Percentiles rank a stretch among this genome's conserved stretches.
Conservation (phyloP, 2,329 filamentous ascomycete genomes). For the Fusarium annulatum region DNA sequence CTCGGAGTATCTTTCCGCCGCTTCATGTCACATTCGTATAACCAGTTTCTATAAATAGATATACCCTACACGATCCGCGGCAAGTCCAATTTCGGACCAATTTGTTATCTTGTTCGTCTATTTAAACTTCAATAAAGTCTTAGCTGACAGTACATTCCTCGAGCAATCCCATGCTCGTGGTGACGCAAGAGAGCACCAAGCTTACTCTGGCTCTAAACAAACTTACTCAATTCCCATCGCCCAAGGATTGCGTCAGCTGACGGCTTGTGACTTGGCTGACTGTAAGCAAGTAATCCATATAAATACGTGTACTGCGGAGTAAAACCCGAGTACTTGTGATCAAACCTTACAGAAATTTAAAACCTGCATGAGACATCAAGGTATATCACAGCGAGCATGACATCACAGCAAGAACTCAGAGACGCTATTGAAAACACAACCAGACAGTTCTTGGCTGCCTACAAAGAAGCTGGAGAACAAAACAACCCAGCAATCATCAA, state of each 20-base stretch:
- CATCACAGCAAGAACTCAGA: background rate
- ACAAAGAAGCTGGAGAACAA: conserved; percentile 9
- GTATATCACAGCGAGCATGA: background rate
- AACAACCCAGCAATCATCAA: conserved; percentile 27
- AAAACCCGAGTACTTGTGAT: rapidly evolving
- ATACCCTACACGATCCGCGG: background rate
- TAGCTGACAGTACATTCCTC: rapidly evolving
- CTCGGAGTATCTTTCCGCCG: background rate
- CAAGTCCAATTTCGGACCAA: background rate
- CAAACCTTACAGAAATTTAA: rapidly evolving
- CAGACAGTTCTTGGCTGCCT: background rate
- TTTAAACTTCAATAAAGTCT: background rate
- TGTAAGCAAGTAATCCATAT: rapidly evolving
- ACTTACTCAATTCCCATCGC: rapidly evolving
- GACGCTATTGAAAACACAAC: conserved; percentile 7
- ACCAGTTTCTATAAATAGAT: background rate
- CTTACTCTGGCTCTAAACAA: rapidly evolving
- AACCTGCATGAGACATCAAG: rapidly evolving
- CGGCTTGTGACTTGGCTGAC: too few relatives aligned
- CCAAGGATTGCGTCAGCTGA: background rate
- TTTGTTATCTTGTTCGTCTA: background rate
- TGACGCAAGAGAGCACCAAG: rapidly evolving
- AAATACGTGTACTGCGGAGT: background rate
- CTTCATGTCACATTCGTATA: background rate
- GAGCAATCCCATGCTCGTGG: rapidly evolving